These are phyloP conservation scores for Phaeoacremonium minimum DNA, from an alignment of 2,329 filamentous ascomycete genomes.

Conservation along the genomic window DNA sequence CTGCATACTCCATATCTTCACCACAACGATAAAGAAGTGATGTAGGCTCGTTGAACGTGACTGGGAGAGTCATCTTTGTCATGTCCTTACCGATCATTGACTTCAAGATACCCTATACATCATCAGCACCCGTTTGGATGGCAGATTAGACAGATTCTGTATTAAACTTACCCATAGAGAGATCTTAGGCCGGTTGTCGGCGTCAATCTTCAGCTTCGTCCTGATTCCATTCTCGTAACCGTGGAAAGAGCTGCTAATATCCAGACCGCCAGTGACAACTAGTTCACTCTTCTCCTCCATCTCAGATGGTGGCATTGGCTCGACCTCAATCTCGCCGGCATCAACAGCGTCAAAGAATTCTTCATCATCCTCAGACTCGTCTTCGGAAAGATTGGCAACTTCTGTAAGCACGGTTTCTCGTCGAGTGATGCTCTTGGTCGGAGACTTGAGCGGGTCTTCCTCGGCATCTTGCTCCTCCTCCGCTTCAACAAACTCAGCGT, in stretches of 20 bases:
- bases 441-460: constrained; percentile 29
- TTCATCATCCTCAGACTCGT: constrained; percentile 76
- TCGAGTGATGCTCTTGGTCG: constrained; percentile 36
- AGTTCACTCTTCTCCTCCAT: constrained; percentile 40
- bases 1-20: constrained; percentile 97
- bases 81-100: constrained; percentile 99
- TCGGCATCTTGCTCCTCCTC: constrained; percentile 24
- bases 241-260: constrained; percentile 74
- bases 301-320: constrained; percentile 54
- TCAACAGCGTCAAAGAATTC: constrained; percentile 98
- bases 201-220: constrained; percentile 78
- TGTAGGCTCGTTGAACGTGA: constrained; percentile 98
- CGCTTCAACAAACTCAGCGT: constrained; percentile 26
- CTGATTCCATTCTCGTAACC: constrained; percentile 91
- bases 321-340: constrained; percentile 82
- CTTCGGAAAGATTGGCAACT: constrained; percentile 72
- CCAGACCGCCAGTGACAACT: constrained; percentile 40
- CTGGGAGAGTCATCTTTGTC: constrained; percentile 98
- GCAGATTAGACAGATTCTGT: constrained; percentile 8
- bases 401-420: constrained; percentile 66
- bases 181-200: constrained; percentile 88
- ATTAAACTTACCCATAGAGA: constrained; percentile 79
- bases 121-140: constrained; percentile 14
- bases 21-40: constrained; percentile 91
- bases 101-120: constrained; percentile 78